These are phyloP conservation scores for Haplographium delicatum DNA, from an alignment of 495 filamentous ascomycete genomes.

Conservation along the genomic window DNA sequence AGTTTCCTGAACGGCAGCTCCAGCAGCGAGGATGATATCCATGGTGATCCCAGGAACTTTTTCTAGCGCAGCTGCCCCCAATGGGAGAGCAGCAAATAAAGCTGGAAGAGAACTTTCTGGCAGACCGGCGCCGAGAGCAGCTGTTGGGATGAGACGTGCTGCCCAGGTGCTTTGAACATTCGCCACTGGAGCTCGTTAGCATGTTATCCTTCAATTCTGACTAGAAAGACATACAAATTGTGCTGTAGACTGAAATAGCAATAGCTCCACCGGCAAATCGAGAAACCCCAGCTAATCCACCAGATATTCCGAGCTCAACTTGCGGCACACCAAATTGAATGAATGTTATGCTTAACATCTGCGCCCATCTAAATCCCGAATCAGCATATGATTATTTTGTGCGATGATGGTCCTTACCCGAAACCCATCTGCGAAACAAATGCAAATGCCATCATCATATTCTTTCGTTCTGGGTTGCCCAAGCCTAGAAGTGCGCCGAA, in stretches of 20 bases:
- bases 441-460: slow-evolving; percentile 26
- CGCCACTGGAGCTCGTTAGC: too few species aligned
- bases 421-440: slow-evolving; percentile 25
- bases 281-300: slow-evolving; percentile 27
- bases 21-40: slow-evolving; percentile 27
- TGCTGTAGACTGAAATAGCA: slow-evolving; percentile 30
- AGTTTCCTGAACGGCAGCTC: slow-evolving; percentile 27
- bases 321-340: slow-evolving; percentile 27
- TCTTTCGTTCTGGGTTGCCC: slow-evolving; percentile 25
- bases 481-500: slow-evolving; percentile 27
- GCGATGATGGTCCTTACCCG: too few species aligned
- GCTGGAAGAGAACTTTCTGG: slow-evolving; percentile 11
- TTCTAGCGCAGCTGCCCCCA: slow-evolving; percentile 25
- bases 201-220: too few species aligned
- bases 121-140: slow-evolving; percentile 27
- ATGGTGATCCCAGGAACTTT: slow-evolving; percentile 26
- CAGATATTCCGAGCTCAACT: slow-evolving; percentile 25
- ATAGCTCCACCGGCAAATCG: slow-evolving; percentile 28
- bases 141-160: slow-evolving; percentile 22
- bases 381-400: too few species aligned
- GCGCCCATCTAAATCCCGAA: too few species aligned
- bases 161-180: slow-evolving; percentile 25
- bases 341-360: slow-evolving; percentile 26
- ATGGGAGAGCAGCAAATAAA: slow-evolving; percentile 29
- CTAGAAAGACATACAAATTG: too few species aligned